Conservation (phyloP, 2,329 filamentous ascomycete genomes). For the Sarocladiaceae sp. region DNA sequence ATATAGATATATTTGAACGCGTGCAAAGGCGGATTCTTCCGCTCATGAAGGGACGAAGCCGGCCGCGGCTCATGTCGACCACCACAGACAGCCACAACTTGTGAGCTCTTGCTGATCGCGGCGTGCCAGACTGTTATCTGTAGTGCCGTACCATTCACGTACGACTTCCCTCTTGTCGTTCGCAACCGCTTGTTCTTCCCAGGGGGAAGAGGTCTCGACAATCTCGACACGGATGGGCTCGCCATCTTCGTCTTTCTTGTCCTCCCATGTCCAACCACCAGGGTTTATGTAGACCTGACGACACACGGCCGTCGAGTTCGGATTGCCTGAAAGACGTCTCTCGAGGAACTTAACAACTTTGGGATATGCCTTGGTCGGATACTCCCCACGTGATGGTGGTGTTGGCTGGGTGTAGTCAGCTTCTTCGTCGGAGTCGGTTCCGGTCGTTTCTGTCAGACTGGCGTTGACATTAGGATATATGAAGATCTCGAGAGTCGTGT, state of each 20-base stretch:
- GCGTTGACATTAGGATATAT: conserved; percentile 50
- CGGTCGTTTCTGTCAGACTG: conserved; percentile 21
- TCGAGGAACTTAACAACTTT: conserved; percentile 50
- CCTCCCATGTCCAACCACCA: conserved; percentile 20
- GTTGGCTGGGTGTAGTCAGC: conserved; percentile 11
- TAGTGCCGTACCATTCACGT: conserved; percentile 8
- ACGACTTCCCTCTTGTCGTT: conserved; percentile 12
- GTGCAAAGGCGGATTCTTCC: too few relatives aligned
- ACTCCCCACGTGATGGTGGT: conserved; percentile 15
- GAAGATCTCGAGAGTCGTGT: conserved; percentile 48
- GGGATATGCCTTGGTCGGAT: conserved; percentile 34
- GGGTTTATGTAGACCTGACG: conserved; percentile 40
- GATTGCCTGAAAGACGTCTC: conserved; percentile 33
- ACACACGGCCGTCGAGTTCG: conserved; percentile 33
- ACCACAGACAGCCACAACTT: conserved; percentile 50
- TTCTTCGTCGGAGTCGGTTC: not conserved
- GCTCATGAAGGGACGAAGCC: not conserved
- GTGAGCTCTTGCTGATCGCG: conserved; percentile 30
- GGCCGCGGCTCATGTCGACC: conserved; percentile 28
- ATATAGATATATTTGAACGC: not conserved
- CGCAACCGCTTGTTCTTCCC: conserved; percentile 1
- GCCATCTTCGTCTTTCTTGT: not conserved
- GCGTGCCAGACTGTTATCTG: not conserved
- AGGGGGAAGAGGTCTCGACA: not conserved
- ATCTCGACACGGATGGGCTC: not conserved